A percentile compares a stretch with the other conserved stretches of the same genome.
Conservation (phyloP, 768 basidiomycete species). For the Rhizopogon sp. region DNA sequence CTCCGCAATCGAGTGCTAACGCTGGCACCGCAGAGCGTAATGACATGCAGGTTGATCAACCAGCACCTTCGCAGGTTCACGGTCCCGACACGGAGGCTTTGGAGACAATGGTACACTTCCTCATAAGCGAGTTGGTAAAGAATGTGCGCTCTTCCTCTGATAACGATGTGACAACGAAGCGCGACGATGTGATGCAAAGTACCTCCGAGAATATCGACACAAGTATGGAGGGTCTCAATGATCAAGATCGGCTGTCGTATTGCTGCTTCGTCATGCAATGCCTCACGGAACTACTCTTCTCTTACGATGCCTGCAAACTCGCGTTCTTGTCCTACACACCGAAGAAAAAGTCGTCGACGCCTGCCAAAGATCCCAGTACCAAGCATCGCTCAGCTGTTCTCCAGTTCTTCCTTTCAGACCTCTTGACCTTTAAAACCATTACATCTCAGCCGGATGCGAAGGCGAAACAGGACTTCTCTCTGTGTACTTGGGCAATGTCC, state of each 20-base stretch:
- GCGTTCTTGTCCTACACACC: constrained; percentile 78
- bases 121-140: constrained; percentile 66
- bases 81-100: constrained; percentile 37
- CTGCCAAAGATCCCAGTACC: constrained; percentile 55
- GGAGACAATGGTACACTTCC: constrained; percentile 62
- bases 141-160: constrained; percentile 46
- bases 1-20: constrained; percentile 6
- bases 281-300: constrained; percentile 87
- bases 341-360: constrained; percentile 53
- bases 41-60: constrained; percentile 60
- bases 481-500: constrained; percentile 87
- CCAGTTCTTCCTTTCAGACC: constrained; percentile 77
- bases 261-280: constrained; percentile 87
- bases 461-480: constrained; percentile 49
- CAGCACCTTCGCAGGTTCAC: constrained; percentile 15
- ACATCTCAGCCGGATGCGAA: constrained; percentile 53
- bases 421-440: constrained; percentile 74
- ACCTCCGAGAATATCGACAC: background rate
- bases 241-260: constrained; percentile 41
- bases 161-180: constrained; percentile 14
- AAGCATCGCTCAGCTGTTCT: constrained; percentile 66
- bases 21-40: constrained; percentile 15
- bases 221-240: constrained; percentile 14
- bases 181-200: constrained; percentile 6
- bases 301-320: constrained; percentile 87